Evolutionary conservation across 768 basidiomycete species (phyloP), one percentile per base, ranked within the genome.

Genomic region (Tricholoma saponaceum): DNA sequence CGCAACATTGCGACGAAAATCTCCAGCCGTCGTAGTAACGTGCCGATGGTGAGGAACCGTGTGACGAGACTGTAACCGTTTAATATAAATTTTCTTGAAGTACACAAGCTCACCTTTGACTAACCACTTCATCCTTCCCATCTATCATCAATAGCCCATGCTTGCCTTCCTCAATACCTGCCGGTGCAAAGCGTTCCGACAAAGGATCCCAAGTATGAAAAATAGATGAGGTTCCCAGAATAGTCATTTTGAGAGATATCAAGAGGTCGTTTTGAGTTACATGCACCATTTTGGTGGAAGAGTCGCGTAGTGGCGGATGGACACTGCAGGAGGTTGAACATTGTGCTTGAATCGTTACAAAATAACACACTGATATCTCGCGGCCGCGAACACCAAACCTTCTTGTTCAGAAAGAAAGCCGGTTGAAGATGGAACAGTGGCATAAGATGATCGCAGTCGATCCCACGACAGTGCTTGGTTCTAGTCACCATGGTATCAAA

Each of bases 381-480:
- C 80, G 8, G 83, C 78, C 5, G 82, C 77, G 57, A 82, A 83
- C 5, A 83, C 68, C 9, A 73, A 61, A 39, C 69, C 65, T 55
- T 80, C 73, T 67, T 90, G 88, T 66, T 91, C 89, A 4, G 89
- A 87, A 22, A 92, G 70, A 64, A 91, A 87, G 0, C 85, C 75
- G 0, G 83, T 79, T 0, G 74, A 70, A 16, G 71, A 67, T 9
- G 75, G 66, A 12, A 59, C 59, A 4, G 57, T 59, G 1, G 66
- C 62, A 53, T 71, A 72, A 3, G 71, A 69, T 4, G 74, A 64
- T 25, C 76, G 74, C 49, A 83, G 68, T 57, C 79, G 66, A 66
- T 89, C 87, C 90, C 90, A 92, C 2, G 86, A 88, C 51, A 81
- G 65, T 4, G 78, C 73, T 55, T 75, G 72, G 65, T 73, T 80